These are phyloP conservation scores for Chlorella ohadii DNA, from an alignment of 139 green algal species.

Conservation along the genomic window DNA sequence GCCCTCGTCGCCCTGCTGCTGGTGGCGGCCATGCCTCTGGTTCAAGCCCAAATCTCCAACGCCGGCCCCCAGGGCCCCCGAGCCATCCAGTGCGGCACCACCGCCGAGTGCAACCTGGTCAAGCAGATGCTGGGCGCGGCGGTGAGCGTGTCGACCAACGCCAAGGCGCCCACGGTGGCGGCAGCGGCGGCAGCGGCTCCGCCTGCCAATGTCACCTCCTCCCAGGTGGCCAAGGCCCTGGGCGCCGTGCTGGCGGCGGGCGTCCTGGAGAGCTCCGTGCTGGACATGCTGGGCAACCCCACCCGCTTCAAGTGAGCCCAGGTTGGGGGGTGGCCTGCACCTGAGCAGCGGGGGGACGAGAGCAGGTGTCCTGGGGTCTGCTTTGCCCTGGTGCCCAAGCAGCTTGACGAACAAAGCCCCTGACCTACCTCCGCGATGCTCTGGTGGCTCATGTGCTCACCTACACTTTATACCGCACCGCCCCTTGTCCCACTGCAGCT, in stretches of 20 bases:
- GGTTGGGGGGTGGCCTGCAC: no score
- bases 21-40: not conserved
- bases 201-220: not conserved
- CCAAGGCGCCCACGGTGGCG: not conserved
- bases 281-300: not conserved
- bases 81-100: not conserved
- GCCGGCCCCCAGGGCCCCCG: not conserved
- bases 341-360: no score
- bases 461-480: no score
- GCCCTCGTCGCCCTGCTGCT: not conserved
- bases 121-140: not conserved
- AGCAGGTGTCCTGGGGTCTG: no score
- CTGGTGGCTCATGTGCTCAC: no score
- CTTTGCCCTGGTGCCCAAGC: no score
- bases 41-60: not conserved
- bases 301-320: not conserved
- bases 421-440: no score
- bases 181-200: not conserved
- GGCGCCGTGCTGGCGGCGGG: not conserved
- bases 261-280: not conserved
- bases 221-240: not conserved
- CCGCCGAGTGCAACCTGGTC: not conserved
- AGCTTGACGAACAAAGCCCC: no score
- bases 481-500: not conserved
- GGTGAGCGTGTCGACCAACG: not conserved